phyloP scores from a whole-genome alignment of 768 basidiomycete genomes.

The Mycena rosella region DNA sequence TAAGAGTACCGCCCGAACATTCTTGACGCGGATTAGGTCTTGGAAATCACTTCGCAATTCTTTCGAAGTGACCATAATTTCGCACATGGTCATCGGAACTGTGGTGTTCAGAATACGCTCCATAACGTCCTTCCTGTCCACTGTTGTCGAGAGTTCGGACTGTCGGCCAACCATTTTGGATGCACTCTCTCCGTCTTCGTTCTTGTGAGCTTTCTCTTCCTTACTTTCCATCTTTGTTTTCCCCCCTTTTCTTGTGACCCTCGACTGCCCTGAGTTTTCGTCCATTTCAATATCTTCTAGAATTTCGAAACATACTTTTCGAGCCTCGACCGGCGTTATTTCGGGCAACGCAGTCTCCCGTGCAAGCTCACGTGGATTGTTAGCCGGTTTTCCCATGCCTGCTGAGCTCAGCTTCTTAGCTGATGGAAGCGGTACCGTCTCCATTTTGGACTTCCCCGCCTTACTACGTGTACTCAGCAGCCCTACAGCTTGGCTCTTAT shows the following conservation, averaged over 20 bases:
- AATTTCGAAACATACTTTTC: no score
- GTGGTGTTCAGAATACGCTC: constrained; percentile 17
- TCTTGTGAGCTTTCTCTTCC: background rate
- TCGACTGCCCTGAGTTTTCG: no score
- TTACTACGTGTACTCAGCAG: background rate
- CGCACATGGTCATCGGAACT: constrained; percentile 3
- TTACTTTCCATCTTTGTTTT: background rate
- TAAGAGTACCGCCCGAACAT: constrained; percentile 6
- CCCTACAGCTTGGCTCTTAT: background rate
- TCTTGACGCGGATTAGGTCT: constrained; percentile 23
- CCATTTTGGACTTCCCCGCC: background rate
- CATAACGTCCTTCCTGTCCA: background rate
- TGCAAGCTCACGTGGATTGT: no score
- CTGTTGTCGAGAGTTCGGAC: constrained; percentile 1
- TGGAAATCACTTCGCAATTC: constrained; percentile 15
- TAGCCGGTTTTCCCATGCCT: no score
- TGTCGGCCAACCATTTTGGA: background rate
- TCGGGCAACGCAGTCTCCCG: no score
- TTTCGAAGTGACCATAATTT: constrained; percentile 14
- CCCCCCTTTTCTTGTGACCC: background rate
- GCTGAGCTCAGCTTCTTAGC: no score
- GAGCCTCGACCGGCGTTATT: no score
- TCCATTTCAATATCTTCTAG: no score
- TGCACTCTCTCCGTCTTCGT: background rate
- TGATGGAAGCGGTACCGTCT: background rate